Base-by-base conservation (phyloP, 345 rosid genomes). In the Ceriops tagal region DNA sequence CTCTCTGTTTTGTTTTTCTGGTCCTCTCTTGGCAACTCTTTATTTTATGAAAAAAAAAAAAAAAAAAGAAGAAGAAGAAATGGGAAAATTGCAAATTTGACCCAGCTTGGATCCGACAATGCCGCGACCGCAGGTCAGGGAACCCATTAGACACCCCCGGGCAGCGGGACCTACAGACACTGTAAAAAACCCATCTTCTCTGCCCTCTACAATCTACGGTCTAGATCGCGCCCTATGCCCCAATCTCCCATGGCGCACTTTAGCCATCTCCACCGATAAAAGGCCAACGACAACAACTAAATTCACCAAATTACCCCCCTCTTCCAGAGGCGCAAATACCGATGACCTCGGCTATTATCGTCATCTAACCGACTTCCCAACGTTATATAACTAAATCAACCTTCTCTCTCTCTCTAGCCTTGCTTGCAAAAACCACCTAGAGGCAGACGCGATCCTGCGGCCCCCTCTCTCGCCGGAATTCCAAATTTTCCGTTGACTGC, bases 101-200 rank as follows among this genome's bases (percentile, higher is more conserved):
- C 58, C 53, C 53, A 21, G 6, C 61, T 35, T 2, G 72, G 79
- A 83, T 84, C 92, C 82, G 82, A 84, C 97, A 83, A 15, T 74
- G 22, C 64, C 70, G 85, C 86, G 85, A 84, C 90, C 79, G 65
- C 53, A 35, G 77, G 64, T 82, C 76, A 78, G 79, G 91, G 70
- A 53, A 19, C 68, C 58, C 61, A 67, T 75, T 73, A 47, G 73
- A 81, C 83, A 75, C 82, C 53, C 81, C 77, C 0, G 26, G 81
- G 71, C 86, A 66, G 62, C 9, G 13, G 21, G 64, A 26, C 26
- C 49, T 9, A 34, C 37, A 34, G 35, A 32, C 37, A 65, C 77
- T 37, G 32, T 60, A 53, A 61, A 53, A 61, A 19, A 34, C 37
- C 57, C 19, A n/a, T 24, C 15, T 61, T 31, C 26, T 20, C 13